phyloP scores from a whole-genome alignment of 1,284 basidiomycete genomes.

The Chondrostereum purpureum region DNA sequence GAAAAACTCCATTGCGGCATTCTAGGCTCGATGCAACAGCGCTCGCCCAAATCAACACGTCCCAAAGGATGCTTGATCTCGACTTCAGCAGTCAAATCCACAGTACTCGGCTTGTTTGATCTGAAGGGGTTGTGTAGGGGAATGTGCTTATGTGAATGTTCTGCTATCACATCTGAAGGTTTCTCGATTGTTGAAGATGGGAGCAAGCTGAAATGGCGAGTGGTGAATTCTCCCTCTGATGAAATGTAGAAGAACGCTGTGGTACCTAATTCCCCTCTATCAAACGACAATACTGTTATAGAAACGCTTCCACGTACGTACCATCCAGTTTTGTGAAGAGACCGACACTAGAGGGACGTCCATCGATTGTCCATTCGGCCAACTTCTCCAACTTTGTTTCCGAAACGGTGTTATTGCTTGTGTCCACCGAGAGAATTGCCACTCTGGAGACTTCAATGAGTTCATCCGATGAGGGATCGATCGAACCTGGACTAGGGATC shows the following conservation, averaged over 20 bases:
- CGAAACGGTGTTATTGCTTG: conserved; percentile 30
- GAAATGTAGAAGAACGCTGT: conserved; percentile 21
- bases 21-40: conserved; percentile 21
- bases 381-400: conserved; percentile 38
- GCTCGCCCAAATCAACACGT: conserved; percentile 20
- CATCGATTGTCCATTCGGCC: conserved; percentile 51
- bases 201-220: conserved; percentile 25
- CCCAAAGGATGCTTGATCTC: conserved; percentile 15
- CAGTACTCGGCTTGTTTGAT: conserved; percentile 32
- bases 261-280: conserved; percentile 16
- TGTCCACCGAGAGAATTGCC: conserved; percentile 34
- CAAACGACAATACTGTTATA: conserved; percentile 4
- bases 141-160: conserved; percentile 15
- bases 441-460: conserved; percentile 35
- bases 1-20: conserved; percentile 23
- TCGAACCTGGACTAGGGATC: conserved; percentile 27
- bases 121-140: conserved; percentile 56
- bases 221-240: conserved; percentile 26
- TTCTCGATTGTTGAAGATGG: conserved; percentile 10
- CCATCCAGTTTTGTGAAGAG: conserved; percentile 39
- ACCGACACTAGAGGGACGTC: conserved; percentile 36
- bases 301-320: too few relatives aligned
- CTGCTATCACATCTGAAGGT: background rate
- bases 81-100: conserved; percentile 28
- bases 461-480: conserved; percentile 27